A percentile compares a stretch with the other conserved stretches of the same genome.
Conservation (phyloP, 2,329 filamentous ascomycete species). For the Trichoderma lentiforme region DNA sequence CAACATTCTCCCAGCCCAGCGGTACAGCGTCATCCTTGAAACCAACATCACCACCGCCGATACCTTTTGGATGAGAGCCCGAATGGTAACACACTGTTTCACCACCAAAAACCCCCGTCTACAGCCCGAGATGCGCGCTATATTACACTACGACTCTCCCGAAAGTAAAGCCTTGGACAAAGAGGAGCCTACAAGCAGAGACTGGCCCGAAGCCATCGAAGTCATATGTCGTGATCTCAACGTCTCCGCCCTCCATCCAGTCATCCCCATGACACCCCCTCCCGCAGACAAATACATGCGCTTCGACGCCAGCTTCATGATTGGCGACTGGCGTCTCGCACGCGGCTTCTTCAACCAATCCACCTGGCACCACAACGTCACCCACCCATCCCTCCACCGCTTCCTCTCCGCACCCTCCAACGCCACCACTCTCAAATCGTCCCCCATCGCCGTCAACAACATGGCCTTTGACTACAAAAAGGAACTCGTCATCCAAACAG, state of each 20-base stretch:
- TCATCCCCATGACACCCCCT: conserved; percentile 34
- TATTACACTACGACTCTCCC: conserved; percentile 30
- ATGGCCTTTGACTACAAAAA: conserved; percentile 27
- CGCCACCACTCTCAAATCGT: conserved; percentile 7
- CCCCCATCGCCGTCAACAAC: conserved; percentile 29
- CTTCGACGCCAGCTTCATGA: conserved; percentile 53
- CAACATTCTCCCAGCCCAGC: conserved; percentile 66
- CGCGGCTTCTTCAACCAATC: conserved; percentile 54
- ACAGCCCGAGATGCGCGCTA: conserved; percentile 29
- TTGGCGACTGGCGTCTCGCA: conserved; percentile 50
- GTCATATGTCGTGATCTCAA: conserved; percentile 53
- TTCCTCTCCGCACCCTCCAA: conserved; percentile 29
- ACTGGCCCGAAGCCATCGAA: conserved; percentile 48
- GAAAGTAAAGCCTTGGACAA: background rate
- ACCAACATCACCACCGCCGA: conserved; percentile 52
- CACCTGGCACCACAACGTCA: conserved; percentile 43
- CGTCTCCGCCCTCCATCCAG: conserved; percentile 43
- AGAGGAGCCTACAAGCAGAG: conserved; percentile 38
- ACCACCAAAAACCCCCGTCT: conserved; percentile 31
- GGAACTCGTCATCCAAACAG: conserved; percentile 47
- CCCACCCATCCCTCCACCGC: conserved; percentile 36
- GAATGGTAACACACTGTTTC: conserved; percentile 41
- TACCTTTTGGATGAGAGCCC: conserved; percentile 63
- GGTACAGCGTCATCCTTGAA: conserved; percentile 64
- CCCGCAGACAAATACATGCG: conserved; percentile 41